Conservation (phyloP, 805 yeast genomes). For the Torulaspora microellipsoides region DNA sequence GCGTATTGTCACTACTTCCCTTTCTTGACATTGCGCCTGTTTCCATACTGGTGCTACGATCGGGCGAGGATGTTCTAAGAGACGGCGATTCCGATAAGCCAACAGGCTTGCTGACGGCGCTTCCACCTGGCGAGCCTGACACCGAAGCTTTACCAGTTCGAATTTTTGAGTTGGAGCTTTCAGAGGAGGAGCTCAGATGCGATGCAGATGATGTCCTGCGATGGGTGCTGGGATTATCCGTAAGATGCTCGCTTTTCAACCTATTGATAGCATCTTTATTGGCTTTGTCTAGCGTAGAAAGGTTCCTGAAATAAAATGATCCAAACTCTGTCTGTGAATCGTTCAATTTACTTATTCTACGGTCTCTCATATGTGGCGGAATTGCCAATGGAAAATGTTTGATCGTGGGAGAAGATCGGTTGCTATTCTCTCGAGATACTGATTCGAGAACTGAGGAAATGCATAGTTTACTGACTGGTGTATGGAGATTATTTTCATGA, state of each 20-base stretch:
- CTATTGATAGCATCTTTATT: conserved; percentile 89
- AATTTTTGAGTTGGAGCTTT: conserved; percentile 17
- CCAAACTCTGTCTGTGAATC: conserved; percentile 81
- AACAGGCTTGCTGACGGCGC: conserved; percentile 11
- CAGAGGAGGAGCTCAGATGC: conserved; percentile 37
- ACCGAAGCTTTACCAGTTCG: conserved; percentile 16
- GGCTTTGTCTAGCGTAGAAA: conserved; percentile 87
- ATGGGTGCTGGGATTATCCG: conserved; percentile 29
- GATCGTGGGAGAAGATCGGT: conserved; percentile 34
- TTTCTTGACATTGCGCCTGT: conserved; percentile 18
- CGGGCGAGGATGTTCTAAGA: conserved; percentile 28
- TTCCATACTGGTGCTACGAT: conserved; percentile 22
- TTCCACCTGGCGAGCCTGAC: conserved; percentile 22
- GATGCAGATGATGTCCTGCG: conserved; percentile 35
- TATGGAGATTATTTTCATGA: conserved; percentile 12
- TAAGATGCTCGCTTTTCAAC: conserved; percentile 73
- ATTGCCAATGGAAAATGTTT: conserved; percentile 44
- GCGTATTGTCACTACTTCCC: conserved; percentile 16
- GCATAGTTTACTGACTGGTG: conserved; percentile 27
- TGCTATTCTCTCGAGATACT: conserved; percentile 29
- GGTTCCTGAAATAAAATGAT: conserved; percentile 81
- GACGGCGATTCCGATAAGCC: conserved; percentile 26
- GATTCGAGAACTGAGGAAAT: conserved; percentile 29
- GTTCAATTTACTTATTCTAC: conserved; percentile 67
- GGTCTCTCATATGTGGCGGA: conserved; percentile 58